phyloP scores from a whole-genome alignment of 2,329 filamentous ascomycete genomes.

The Fusarium ambrosium region DNA sequence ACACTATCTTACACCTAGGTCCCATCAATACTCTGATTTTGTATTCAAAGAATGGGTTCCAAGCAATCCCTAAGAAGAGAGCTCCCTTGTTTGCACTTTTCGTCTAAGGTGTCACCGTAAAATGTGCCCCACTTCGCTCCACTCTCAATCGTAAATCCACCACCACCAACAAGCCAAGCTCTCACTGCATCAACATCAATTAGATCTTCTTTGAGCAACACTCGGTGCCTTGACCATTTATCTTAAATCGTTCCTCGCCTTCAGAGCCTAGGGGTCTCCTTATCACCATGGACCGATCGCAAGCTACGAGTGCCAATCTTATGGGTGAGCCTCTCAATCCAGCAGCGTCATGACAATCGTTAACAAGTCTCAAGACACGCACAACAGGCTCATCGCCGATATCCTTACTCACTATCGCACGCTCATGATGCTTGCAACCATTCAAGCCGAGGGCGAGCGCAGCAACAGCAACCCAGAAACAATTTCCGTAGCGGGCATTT shows the following conservation, averaged over 20 bases:
- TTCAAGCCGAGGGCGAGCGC: conserved; percentile 57
- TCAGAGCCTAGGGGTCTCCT: neutral
- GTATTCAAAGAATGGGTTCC: conserved; percentile 2
- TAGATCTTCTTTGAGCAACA: neutral
- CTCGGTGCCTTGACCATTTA: neutral
- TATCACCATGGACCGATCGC: conserved; percentile 51
- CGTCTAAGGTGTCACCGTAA: neutral
- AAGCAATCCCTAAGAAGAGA: neutral
- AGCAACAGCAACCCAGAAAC: conserved; percentile 57
- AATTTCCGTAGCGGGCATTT: conserved; percentile 59
- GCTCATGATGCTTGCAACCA: conserved; percentile 60
- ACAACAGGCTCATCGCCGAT: conserved; percentile 61
- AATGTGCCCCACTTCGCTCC: conserved; percentile 36
- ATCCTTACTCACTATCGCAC: conserved; percentile 60
- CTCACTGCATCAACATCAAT: conserved; percentile 21
- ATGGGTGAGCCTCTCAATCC: conserved; percentile 48
- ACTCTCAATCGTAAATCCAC: conserved; percentile 33
- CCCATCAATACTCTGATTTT: neutral
- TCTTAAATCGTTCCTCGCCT: neutral
- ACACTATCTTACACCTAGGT: neutral
- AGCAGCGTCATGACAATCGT: neutral
- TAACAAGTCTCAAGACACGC: conserved; percentile 52
- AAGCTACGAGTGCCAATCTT: conserved; percentile 52
- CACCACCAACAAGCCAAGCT: conserved; percentile 18
- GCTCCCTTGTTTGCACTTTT: neutral